phyloP scores from a whole-genome alignment of 1,284 basidiomycete species.

The Cryptococcus neoformans region DNA sequence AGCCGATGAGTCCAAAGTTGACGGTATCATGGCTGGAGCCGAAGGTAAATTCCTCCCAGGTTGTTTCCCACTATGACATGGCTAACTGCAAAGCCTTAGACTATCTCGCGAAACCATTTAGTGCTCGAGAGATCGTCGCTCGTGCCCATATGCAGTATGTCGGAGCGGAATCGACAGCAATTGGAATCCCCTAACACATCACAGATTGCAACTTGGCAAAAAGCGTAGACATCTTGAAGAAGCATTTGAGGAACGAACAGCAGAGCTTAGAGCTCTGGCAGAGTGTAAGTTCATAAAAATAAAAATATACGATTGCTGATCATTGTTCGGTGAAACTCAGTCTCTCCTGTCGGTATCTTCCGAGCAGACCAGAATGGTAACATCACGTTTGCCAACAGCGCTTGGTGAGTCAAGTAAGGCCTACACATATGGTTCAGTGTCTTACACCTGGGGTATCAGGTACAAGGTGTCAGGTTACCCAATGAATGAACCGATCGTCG shows the following conservation, averaged over 20 bases:
- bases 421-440: not conserved
- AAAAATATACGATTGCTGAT: not conserved
- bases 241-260: constrained; percentile 38
- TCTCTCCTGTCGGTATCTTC: constrained; percentile 45
- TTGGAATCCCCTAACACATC: constrained; percentile 2
- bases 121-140: constrained; percentile 50
- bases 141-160: constrained; percentile 40
- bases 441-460: constrained; percentile 9
- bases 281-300: constrained; percentile 24
- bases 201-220: constrained; percentile 40
- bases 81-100: constrained; percentile 10
- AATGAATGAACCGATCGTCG: constrained; percentile 3
- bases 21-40: constrained; percentile 47
- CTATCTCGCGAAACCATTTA: constrained; percentile 45
- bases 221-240: constrained; percentile 35
- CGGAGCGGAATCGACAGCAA: not conserved
- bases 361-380: constrained; percentile 32
- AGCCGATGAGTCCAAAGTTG: constrained; percentile 38
- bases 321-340: constrained; percentile 2
- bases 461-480: constrained; percentile 35
- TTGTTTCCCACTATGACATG: not conserved
- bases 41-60: constrained; percentile 34
- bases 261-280: constrained; percentile 41
- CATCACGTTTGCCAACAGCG: constrained; percentile 33
- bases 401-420: constrained; percentile 21